Base-by-base conservation (phyloP, 2,329 filamentous ascomycete species). In the Onygenales sp. region DNA sequence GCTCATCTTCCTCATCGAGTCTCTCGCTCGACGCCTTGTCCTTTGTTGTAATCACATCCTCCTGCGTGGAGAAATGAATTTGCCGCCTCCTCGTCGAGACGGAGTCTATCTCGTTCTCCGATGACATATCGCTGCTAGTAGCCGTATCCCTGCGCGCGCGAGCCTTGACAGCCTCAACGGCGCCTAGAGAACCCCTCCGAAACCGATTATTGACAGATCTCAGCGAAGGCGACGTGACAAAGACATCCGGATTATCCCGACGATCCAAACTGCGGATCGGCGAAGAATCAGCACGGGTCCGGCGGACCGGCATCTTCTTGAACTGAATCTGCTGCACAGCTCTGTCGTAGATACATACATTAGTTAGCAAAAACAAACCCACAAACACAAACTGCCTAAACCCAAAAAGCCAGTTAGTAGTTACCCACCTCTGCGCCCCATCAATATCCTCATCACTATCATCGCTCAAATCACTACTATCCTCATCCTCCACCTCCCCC, bases 311-410 rank as follows among this genome's bases (percentile, higher is more conserved):
- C 88, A 96, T 92, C 71, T 97, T 97, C 48, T 87, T 84, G 70
- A 98, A 98, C 65, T 92, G 91, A 67, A 97, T 95, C 67, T 94
- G 88, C 66, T 94, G 88, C 2, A 86, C 86, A 44, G 87, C 86
- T 52, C 86, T 77, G 49, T 4, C 21, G 17, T 17, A 17, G 17
- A 27, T 27, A 27, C 21, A 27, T 27, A 46, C 31, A 13, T 9
- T 13, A 27, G 42, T 52, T 52, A 42, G 53, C 5, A 17, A 11
- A 10, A 9, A 14, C 6, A 3, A 11, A 11, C 14, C 37, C 21
- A 27, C 21, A 27, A 27, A 27, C 21, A 27, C 21, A 27, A 17
- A 17, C 21, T 5, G 21, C 21, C 3, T 27, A 5, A 27, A 27
- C 21, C 21, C 21, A 27, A 27, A 27, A 27, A 27, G 21, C 21